phyloP scores from a whole-genome alignment of 1,284 basidiomycete species.

The Neolentinus lepideus region DNA sequence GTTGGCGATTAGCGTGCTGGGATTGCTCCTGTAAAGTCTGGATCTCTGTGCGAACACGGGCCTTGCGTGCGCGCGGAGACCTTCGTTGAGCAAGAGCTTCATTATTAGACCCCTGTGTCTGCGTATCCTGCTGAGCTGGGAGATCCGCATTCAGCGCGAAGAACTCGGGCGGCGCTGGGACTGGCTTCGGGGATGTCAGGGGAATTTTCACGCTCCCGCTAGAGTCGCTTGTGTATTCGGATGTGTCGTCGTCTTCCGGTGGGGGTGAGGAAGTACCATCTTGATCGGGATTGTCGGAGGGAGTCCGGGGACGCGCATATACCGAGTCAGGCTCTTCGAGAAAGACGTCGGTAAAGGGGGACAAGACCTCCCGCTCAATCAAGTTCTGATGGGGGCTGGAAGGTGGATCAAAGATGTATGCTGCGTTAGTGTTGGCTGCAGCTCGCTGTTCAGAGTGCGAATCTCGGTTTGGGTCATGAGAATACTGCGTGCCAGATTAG shows the following conservation, averaged over 20 bases:
- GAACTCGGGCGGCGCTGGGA: too few species aligned
- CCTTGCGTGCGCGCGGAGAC: neutral
- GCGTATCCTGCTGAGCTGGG: neutral
- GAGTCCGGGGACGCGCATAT: neutral
- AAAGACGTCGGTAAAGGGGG: neutral
- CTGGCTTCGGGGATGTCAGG: neutral
- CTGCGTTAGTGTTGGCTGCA: neutral
- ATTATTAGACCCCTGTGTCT: neutral
- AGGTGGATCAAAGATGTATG: neutral
- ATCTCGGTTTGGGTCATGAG: neutral
- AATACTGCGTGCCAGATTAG: neutral
- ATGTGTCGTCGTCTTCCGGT: neutral
- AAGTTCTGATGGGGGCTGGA: neutral
- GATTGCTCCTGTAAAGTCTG: too few species aligned
- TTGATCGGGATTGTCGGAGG: neutral
- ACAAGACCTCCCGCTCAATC: neutral
- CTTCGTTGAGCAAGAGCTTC: neutral
- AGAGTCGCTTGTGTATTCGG: neutral
- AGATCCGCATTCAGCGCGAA: neutral
- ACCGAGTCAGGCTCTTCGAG: neutral
- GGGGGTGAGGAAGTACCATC: neutral
- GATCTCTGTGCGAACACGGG: too few species aligned
- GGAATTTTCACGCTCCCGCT: neutral
- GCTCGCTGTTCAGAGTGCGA: neutral
- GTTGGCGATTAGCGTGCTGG: too few species aligned